Evolutionary conservation across 73 alveolate genomes (phyloP).

Genomic region (Tetrahymena malaccensis): DNA sequence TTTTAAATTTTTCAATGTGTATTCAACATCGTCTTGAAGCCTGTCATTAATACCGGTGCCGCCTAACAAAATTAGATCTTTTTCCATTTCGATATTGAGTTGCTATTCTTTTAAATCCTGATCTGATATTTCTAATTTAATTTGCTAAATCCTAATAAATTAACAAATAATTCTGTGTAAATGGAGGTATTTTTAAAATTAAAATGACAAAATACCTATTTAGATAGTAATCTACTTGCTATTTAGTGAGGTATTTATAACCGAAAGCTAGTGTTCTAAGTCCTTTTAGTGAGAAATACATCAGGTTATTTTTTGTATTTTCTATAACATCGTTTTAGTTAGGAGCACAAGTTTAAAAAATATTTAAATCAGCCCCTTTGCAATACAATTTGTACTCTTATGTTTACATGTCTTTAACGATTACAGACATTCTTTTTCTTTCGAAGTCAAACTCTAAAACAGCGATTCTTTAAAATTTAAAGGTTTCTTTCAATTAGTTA

Average conservation of each 20-base stretch:
- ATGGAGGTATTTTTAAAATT: background rate
- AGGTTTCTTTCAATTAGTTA: background rate
- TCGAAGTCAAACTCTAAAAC: constrained; percentile 64
- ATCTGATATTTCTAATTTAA: background rate
- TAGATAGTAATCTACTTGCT: constrained; percentile 5
- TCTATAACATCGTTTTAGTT: background rate
- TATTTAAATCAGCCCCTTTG: constrained; percentile 75
- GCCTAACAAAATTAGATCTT: constrained; percentile 58
- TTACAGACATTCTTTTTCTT: constrained; percentile 87
- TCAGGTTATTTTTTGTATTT: background rate
- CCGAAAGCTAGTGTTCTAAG: constrained; percentile 46
- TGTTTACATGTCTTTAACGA: constrained; percentile 31
- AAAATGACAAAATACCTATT: background rate
- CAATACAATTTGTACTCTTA: constrained; percentile 14
- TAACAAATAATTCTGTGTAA: too few relatives aligned
- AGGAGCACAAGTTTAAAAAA: constrained; percentile 3
- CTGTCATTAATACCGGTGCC: constrained; percentile 77
- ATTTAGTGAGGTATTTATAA: background rate
- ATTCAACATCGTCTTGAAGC: constrained; percentile 64
- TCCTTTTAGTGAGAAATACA: constrained; percentile 39
- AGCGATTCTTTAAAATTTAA: background rate
- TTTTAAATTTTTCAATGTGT: constrained; percentile 46
- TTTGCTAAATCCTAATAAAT: background rate
- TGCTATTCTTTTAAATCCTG: constrained; percentile 27
- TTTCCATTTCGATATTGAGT: constrained; percentile 59